A percentile compares a stretch with the other conserved stretches of the same genome.
These are phyloP conservation scores for Mortierella claussenii DNA, from an alignment of 192 early-diverging fungal genomes.

Conservation along the genomic window DNA sequence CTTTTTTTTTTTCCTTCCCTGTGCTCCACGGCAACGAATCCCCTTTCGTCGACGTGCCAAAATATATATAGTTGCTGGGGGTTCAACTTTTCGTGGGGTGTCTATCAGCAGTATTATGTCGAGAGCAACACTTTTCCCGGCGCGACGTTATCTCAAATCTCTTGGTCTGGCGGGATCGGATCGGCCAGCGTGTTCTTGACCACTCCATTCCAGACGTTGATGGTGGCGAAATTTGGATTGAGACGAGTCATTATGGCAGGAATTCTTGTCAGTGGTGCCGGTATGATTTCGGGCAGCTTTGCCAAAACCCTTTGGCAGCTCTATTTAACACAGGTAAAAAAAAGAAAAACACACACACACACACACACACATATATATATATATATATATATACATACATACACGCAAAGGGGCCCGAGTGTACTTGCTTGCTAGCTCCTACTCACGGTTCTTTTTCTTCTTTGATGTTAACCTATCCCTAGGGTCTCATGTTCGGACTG, in stretches of 20 bases:
- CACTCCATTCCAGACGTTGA: slow-evolving; percentile 23
- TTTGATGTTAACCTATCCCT: neutral
- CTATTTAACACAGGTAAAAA: slow-evolving; percentile 64
- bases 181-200: slow-evolving; percentile 30
- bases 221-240: slow-evolving; percentile 20
- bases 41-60: neutral
- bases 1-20: neutral
- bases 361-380: too few relatives aligned
- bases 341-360: neutral
- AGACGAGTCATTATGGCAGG: slow-evolving; percentile 18
- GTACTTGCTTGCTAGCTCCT: too few relatives aligned
- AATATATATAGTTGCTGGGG: slow-evolving; percentile 17
- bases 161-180: slow-evolving; percentile 35
- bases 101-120: slow-evolving; percentile 31
- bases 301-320: slow-evolving; percentile 73
- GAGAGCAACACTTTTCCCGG: slow-evolving; percentile 30
- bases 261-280: slow-evolving; percentile 26
- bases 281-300: slow-evolving; percentile 71
- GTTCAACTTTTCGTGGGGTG: slow-evolving; percentile 46
- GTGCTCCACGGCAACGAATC: neutral
- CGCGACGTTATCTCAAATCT: slow-evolving; percentile 12
- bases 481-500: slow-evolving; percentile 70
- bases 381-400: too few relatives aligned
- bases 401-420: too few relatives aligned
- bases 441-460: neutral